Conservation (phyloP, 352 stramenopile species). For the Peronospora belbahrii region DNA sequence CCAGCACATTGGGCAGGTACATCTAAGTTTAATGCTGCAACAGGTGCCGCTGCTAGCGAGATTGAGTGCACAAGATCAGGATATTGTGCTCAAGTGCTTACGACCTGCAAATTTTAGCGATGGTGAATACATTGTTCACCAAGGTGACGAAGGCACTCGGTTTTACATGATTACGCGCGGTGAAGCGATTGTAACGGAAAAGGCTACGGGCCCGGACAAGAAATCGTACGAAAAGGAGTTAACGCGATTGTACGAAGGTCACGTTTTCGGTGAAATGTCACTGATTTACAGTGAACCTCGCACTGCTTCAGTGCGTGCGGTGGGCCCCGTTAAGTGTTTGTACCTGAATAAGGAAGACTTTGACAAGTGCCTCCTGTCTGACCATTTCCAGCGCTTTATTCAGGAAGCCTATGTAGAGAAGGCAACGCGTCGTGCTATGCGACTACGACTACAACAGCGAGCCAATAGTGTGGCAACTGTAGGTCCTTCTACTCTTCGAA, state of each 20-base stretch:
- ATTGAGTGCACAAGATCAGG: constrained; percentile 64
- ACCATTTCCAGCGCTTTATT: constrained; percentile 82
- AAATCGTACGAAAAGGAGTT: constrained; percentile 68
- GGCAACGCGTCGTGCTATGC: constrained; percentile 74
- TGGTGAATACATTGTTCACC: constrained; percentile 85
- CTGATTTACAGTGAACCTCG: constrained; percentile 83
- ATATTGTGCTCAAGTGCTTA: constrained; percentile 75
- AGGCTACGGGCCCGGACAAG: constrained; percentile 28
- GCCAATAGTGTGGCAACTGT: constrained; percentile 24
- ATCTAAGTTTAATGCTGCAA: constrained; percentile 84
- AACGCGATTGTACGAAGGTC: constrained; percentile 79
- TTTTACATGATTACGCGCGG: constrained; percentile 89
- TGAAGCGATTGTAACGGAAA: constrained; percentile 77
- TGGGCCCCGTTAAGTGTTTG: constrained; percentile 77
- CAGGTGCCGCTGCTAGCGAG: constrained; percentile 73
- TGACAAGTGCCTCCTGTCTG: constrained; percentile 75
- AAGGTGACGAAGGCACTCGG: constrained; percentile 79
- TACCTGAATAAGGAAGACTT: constrained; percentile 86
- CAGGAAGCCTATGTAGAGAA: constrained; percentile 84
- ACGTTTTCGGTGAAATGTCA: constrained; percentile 86
- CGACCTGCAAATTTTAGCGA: constrained; percentile 78
- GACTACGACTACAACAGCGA: constrained; percentile 57
- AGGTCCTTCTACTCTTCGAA: constrained; percentile 11
- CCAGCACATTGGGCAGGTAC: constrained; percentile 78
- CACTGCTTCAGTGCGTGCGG: constrained; percentile 70